phyloP scores from a whole-genome alignment of 257 asterid species.

The Solanum okadae region DNA sequence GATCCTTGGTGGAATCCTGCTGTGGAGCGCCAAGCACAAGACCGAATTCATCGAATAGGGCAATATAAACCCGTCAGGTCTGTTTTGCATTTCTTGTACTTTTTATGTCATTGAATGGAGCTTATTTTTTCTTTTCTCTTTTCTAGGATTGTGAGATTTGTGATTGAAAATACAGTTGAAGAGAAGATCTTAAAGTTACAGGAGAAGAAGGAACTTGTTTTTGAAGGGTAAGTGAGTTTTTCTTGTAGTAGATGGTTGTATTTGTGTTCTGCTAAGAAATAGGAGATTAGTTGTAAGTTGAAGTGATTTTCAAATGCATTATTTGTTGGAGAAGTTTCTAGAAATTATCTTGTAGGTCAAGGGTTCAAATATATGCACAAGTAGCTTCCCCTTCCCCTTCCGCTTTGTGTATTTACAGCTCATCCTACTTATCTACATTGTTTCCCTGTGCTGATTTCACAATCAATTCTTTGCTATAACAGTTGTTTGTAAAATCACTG shows the following conservation, averaged over 20 bases:
- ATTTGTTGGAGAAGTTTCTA: background rate
- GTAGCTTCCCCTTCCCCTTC: background rate
- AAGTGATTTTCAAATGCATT: background rate
- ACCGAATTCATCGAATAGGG: constrained; percentile 89
- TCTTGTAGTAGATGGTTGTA: background rate
- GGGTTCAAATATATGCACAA: background rate
- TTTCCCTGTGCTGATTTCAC: background rate
- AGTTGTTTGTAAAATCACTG: background rate
- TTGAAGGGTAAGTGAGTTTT: constrained; percentile 64
- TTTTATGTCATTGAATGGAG: background rate
- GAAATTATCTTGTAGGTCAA: background rate
- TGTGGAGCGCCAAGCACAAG: constrained; percentile 92
- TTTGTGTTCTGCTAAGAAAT: background rate
- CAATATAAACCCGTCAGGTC: constrained; percentile 86
- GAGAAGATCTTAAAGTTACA: constrained; percentile 87
- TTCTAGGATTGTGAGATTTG: constrained; percentile 73
- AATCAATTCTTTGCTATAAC: background rate
- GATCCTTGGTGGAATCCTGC: constrained; percentile 99
- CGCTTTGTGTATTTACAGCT: background rate
- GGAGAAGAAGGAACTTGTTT: constrained; percentile 86
- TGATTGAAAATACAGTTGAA: constrained; percentile 74
- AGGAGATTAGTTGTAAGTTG: background rate
- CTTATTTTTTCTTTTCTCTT: background rate
- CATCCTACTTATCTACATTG: background rate
- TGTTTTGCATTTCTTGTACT: background rate